Percentiles rank a stretch among this genome's conserved stretches.
Evolutionary conservation across 345 rosid species (phyloP).

Genomic region (sweet orange (Citrus sinensis)): DVS_A1.0 CM039162.1:19494501-19495000

Average conservation of each 20-base stretch:
- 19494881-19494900: too few species aligned
- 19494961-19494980: background rate
- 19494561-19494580: background rate
- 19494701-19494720: slow-evolving; percentile 8
- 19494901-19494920: too few species aligned
- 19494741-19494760: background rate
- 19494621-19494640: background rate
- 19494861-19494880: background rate
- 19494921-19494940: background rate
- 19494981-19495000: too few species aligned
- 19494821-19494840: background rate
- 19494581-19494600: background rate
- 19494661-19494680: background rate
- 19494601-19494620: background rate
- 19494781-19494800: background rate
- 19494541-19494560: background rate
- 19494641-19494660: background rate
- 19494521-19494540: background rate
- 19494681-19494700: background rate
- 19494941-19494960: background rate
- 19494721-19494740: background rate
- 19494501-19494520: slow-evolving; percentile 27
- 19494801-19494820: background rate
- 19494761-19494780: background rate
- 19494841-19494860: background rate